Percentiles rank a stretch among this genome's conserved stretches.
These are phyloP conservation scores for Porphyrellus cyaneotinctus DNA, from an alignment of 768 basidiomycete species.

Conservation along the genomic window DNA sequence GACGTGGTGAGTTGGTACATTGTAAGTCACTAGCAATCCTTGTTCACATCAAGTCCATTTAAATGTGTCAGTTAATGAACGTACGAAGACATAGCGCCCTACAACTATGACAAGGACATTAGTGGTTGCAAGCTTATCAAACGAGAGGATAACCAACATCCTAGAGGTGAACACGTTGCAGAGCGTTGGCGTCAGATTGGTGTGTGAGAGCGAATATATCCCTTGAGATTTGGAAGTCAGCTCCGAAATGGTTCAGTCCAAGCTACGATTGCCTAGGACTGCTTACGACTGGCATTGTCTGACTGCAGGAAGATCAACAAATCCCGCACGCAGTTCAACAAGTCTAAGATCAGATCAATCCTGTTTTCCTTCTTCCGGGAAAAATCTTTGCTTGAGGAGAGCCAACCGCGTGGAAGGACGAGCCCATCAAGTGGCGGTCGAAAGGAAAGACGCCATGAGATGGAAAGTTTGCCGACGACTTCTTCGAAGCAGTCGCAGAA, in stretches of 20 bases:
- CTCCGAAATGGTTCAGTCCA: not conserved
- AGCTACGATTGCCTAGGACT: not conserved
- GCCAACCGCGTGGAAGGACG: constrained; percentile 54
- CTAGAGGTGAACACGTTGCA: constrained; percentile 43
- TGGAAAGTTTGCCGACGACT: constrained; percentile 39
- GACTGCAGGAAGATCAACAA: constrained; percentile 30
- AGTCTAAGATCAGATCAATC: constrained; percentile 38
- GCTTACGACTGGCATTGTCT: constrained; percentile 27
- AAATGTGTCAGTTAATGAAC: constrained; percentile 13
- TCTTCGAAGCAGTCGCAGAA: constrained; percentile 52
- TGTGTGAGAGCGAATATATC: constrained; percentile 5
- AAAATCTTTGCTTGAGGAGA: constrained; percentile 24
- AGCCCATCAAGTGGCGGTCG: constrained; percentile 37
- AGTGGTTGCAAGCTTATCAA: not conserved
- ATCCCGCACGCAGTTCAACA: constrained; percentile 19
- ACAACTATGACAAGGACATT: constrained; percentile 33
- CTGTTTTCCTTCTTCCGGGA: constrained; percentile 8
- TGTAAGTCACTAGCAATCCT: constrained; percentile 25
- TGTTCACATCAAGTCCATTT: not conserved
- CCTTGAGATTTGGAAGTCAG: not conserved
- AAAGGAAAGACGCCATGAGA: constrained; percentile 30
- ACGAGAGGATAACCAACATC: constrained; percentile 36
- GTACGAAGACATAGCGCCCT: constrained; percentile 45
- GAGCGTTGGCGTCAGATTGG: constrained; percentile 14
- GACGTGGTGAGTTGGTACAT: too few species aligned